These are phyloP conservation scores for Monilinia polystroma DNA, from an alignment of 2,329 filamentous ascomycete species.

Conservation along the genomic window DNA sequence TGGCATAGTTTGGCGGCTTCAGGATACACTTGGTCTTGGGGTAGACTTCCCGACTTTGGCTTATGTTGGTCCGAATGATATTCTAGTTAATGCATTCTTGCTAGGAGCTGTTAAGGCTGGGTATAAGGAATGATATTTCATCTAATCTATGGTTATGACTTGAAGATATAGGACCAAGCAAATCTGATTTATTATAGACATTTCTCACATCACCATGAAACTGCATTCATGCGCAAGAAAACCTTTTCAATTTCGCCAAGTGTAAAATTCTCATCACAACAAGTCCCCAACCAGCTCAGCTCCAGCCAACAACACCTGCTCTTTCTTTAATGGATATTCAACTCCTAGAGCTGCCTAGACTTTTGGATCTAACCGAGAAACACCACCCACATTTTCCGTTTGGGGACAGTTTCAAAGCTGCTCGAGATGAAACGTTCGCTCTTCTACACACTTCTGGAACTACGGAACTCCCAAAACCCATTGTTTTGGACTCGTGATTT, in stretches of 20 bases:
- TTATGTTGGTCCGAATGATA: slow-evolving; percentile 44
- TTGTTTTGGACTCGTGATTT: slow-evolving; percentile 12
- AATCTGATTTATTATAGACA: background rate
- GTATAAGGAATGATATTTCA: slow-evolving; percentile 7
- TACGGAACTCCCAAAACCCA: slow-evolving; percentile 15
- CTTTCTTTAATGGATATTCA: background rate
- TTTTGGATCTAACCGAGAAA: background rate
- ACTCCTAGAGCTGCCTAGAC: background rate
- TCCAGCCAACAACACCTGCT: slow-evolving; percentile 4
- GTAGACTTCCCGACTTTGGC: slow-evolving; percentile 43
- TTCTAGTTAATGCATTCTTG: background rate
- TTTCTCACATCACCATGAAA: slow-evolving; percentile 20
- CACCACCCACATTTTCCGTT: slow-evolving; percentile 2
- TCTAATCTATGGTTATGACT: no score
- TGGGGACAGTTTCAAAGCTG: background rate
- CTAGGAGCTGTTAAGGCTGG: slow-evolving; percentile 21
- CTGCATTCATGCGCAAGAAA: slow-evolving; percentile 12
- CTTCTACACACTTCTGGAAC: slow-evolving; percentile 18
- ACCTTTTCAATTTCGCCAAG: background rate
- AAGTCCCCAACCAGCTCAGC: background rate
- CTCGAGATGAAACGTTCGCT: background rate
- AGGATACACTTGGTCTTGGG: slow-evolving; percentile 20
- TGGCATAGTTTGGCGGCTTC: slow-evolving; percentile 28
- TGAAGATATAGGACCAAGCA: no score
- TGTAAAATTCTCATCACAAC: slow-evolving; percentile 18